Evolutionary conservation across 1,284 basidiomycete genomes (phyloP).

Genomic region (Cutaneotrichosporon spelunceum): DNA sequence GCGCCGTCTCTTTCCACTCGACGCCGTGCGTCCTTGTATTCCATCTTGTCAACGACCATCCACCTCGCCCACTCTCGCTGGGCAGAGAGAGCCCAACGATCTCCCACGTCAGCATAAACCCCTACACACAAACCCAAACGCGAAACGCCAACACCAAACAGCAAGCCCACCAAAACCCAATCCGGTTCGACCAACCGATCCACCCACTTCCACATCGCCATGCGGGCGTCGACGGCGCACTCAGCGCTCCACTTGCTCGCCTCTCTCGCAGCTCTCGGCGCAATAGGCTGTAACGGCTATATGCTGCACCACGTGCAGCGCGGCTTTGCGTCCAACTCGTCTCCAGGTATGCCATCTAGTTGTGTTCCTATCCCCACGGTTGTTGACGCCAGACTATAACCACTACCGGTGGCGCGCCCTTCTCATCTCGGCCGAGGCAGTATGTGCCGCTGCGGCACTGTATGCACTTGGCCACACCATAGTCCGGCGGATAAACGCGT

Average conservation of each 20-base stretch:
- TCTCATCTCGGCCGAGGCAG: background rate
- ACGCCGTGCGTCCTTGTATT: no score
- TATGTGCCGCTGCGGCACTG: background rate
- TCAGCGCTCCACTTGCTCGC: background rate
- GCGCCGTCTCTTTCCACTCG: no score
- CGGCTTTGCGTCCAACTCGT: background rate
- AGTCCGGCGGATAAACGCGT: background rate
- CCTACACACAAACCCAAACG: no score
- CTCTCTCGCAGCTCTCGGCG: background rate
- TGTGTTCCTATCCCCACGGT: background rate
- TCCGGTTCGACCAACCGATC: background rate
- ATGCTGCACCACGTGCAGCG: slow-evolving; percentile 1
- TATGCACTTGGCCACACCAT: background rate
- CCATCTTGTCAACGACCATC: no score
- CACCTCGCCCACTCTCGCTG: no score
- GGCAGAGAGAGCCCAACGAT: no score
- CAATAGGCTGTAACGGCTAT: slow-evolving; percentile 1
- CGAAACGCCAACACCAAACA: no score
- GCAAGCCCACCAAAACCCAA: no score
- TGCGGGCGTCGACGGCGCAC: slow-evolving; percentile 1
- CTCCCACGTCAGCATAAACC: no score
- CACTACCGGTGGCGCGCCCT: background rate
- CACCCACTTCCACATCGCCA: background rate
- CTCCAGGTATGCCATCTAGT: background rate
- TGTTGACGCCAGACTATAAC: background rate